phyloP scores from a whole-genome alignment of 352 stramenopile species.

The Blastocystis hominis region DNA sequence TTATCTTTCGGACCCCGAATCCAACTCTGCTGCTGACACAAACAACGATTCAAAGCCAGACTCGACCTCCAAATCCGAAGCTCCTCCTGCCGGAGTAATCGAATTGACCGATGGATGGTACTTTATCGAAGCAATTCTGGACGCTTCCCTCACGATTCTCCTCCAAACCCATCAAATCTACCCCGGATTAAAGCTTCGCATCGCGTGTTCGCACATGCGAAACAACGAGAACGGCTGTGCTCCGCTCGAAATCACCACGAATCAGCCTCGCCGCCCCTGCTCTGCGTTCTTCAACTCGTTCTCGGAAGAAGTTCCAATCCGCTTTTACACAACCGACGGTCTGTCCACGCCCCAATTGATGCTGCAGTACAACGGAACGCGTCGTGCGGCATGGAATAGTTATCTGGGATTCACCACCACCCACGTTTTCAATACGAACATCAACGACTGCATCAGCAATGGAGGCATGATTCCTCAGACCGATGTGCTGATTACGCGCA shows the following conservation, averaged over 20 bases:
- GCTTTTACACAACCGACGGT: not conserved
- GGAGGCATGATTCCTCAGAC: slow-evolving; percentile 23
- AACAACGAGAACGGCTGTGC: slow-evolving; percentile 4
- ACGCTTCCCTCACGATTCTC: not conserved
- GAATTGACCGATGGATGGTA: slow-evolving; percentile 52
- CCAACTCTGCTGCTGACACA: not conserved
- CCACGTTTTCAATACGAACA: not conserved
- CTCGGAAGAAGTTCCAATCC: not conserved
- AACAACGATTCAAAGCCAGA: too few species aligned
- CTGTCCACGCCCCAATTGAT: not conserved
- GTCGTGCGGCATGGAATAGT: slow-evolving; percentile 3
- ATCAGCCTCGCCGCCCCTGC: not conserved
- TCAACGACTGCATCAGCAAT: slow-evolving; percentile 6
- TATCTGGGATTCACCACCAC: not conserved
- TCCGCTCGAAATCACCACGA: slow-evolving; percentile 16
- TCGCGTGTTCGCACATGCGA: not conserved
- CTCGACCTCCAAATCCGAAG: not conserved
- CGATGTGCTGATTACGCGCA: not conserved
- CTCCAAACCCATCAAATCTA: slow-evolving; percentile 19
- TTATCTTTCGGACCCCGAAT: not conserved
- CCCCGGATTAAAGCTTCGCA: slow-evolving; percentile 13
- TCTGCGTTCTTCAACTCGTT: not conserved
- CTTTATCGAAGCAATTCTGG: slow-evolving; percentile 21
- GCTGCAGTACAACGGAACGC: slow-evolving; percentile 34
- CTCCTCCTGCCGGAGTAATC: not conserved